Percentiles rank a stretch among this genome's conserved stretches.
Conservation (phyloP, 306 rosid species). For the barrel medic (Medicago truncatula) region DNA sequence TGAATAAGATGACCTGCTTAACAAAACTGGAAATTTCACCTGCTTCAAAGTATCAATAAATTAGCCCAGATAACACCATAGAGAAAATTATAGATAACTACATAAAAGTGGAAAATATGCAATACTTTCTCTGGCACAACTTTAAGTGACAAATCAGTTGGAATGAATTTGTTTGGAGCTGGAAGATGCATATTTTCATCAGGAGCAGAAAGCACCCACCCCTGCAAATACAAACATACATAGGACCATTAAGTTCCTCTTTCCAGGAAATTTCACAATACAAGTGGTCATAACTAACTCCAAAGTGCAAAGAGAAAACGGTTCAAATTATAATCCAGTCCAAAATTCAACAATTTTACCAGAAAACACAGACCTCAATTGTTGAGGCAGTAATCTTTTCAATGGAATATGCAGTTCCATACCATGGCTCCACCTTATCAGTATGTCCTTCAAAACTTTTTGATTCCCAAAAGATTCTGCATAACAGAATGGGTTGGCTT, state of each 20-base stretch:
- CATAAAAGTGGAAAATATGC: conserved; percentile 3
- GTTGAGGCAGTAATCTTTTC: conserved; percentile 64
- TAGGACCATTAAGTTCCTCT: conserved; percentile 35
- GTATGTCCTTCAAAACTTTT: conserved; percentile 75
- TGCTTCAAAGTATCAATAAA: conserved; percentile 51
- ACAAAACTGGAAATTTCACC: conserved; percentile 77
- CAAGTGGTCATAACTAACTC: conserved; percentile 27
- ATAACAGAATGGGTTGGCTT: conserved; percentile 37
- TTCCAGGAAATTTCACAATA: conserved; percentile 27
- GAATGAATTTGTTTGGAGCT: conserved; percentile 74
- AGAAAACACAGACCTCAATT: conserved; percentile 69
- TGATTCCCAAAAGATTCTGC: conserved; percentile 96
- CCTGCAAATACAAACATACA: conserved; percentile 57
- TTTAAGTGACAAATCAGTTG: conserved; percentile 86
- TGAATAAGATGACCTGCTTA: conserved; percentile 72
- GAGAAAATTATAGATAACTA: conserved; percentile 3
- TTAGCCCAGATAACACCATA: conserved; percentile 36
- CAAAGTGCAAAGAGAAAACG: conserved; percentile 32
- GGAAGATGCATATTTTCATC: conserved; percentile 83
- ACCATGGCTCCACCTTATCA: conserved; percentile 89
- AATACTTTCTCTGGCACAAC: conserved; percentile 63
- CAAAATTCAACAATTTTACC: conserved; percentile 30
- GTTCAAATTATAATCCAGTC: conserved; percentile 31
- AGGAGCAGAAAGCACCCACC: conserved; percentile 78
- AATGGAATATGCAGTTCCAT: conserved; percentile 80